Percentiles rank a stretch among this genome's conserved stretches.
Evolutionary conservation across 257 asterid species (phyloP).

Genomic region (Cinchona pubescens): DNA sequence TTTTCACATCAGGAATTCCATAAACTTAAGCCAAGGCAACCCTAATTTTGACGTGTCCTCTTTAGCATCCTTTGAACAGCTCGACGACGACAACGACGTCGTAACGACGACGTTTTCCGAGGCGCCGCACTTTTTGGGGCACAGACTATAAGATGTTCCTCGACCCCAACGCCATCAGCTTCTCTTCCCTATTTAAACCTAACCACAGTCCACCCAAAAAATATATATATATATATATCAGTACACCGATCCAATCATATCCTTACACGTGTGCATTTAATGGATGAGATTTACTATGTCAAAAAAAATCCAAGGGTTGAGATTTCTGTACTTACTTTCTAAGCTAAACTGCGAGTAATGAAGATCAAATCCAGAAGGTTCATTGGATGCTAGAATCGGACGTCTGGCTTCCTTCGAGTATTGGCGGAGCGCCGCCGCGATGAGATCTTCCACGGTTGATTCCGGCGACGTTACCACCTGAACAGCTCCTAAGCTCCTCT

Average conservation of each 20-base stretch:
- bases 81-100: conserved; percentile 27
- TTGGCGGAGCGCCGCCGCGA: conserved; percentile 61
- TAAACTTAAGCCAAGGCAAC: conserved; percentile 55
- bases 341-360: conserved; percentile 92
- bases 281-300: background rate
- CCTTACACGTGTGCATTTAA: background rate
- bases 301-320: conserved; percentile 5
- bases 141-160: conserved; percentile 76
- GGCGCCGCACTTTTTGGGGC: conserved; percentile 31
- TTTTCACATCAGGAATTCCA: conserved; percentile 46
- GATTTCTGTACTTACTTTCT: conserved; percentile 52
- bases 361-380: conserved; percentile 54
- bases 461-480: conserved; percentile 66
- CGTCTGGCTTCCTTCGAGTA: conserved; percentile 70
- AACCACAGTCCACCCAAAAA: background rate
- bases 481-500: conserved; percentile 80
- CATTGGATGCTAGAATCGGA: conserved; percentile 34
- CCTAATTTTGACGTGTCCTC: conserved; percentile 21
- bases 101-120: conserved; percentile 13
- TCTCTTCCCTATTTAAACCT: conserved; percentile 71
- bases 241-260: background rate
- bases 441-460: conserved; percentile 69
- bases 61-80: conserved; percentile 62
- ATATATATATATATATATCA: no score
- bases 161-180: conserved; percentile 61